phyloP scores from a whole-genome alignment of 164 flowering plant species.

The Annona squamosa region DNA sequence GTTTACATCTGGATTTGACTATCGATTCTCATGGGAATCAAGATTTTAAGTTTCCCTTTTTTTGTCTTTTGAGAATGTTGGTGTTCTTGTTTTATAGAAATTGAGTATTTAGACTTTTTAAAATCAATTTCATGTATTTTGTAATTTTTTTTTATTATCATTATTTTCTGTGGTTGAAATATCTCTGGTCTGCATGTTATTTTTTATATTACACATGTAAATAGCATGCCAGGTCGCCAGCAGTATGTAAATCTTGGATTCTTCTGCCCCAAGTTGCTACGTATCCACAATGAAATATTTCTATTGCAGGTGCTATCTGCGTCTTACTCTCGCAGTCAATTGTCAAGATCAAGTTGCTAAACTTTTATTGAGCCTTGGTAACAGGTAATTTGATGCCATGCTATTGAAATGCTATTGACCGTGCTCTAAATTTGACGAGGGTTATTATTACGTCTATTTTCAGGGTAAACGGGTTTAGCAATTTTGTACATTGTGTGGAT shows the following conservation, averaged over 20 bases:
- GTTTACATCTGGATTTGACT: no score
- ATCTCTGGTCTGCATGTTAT: background rate
- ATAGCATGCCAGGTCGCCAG: no score
- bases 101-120: no score
- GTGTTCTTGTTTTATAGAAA: no score
- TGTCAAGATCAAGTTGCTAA: constrained; percentile 47
- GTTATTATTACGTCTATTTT: no score
- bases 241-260: background rate
- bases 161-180: background rate
- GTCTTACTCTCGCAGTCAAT: constrained; percentile 66
- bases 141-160: background rate
- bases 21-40: no score
- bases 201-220: background rate
- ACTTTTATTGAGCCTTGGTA: background rate
- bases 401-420: background rate
- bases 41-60: no score
- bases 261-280: no score
- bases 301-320: constrained; percentile 65
- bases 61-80: no score
- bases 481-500: no score
- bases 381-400: background rate
- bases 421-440: no score
- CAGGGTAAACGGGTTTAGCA: no score
- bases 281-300: background rate
- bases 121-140: background rate